phyloP scores from a whole-genome alignment of 345 rosid genomes.

The Hypericum perforatum region DNA sequence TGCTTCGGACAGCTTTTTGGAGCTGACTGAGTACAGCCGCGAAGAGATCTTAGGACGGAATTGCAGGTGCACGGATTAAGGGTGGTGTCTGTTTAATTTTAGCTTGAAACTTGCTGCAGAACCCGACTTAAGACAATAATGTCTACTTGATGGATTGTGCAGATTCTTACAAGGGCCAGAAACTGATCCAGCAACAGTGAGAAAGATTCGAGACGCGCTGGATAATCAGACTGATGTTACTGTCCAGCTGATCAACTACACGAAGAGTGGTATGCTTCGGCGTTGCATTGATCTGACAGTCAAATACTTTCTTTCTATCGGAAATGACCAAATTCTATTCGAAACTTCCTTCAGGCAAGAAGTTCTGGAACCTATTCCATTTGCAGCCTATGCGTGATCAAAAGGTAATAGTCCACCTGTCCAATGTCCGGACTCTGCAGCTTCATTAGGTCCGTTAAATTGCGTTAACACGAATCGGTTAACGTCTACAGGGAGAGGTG shows the following conservation, averaged over 20 bases:
- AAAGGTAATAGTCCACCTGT: constrained; percentile 41
- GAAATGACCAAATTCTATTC: too few relatives aligned
- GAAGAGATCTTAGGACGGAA: constrained; percentile 95
- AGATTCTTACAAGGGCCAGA: constrained; percentile 98
- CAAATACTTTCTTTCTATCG: too few relatives aligned
- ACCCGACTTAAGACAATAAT: background rate
- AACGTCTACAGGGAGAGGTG: constrained; percentile 65
- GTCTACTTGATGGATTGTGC: constrained; percentile 3
- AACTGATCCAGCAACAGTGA: constrained; percentile 87
- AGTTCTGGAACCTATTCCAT: constrained; percentile 97
- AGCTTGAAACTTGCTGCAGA: too few relatives aligned
- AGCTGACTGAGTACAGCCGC: constrained; percentile 93
- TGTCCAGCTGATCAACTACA: constrained; percentile 87
- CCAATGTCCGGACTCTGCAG: background rate
- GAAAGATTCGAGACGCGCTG: constrained; percentile 78
- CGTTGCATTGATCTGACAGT: too few relatives aligned
- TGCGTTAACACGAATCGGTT: constrained; percentile 1
- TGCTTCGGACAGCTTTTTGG: constrained; percentile 96
- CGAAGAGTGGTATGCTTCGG: constrained; percentile 76
- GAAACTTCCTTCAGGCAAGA: constrained; percentile 51
- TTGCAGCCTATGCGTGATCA: constrained; percentile 99
- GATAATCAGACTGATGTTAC: constrained; percentile 85
- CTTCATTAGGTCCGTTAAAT: background rate
- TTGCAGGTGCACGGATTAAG: constrained; percentile 57
- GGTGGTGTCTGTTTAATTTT: too few relatives aligned